Percentiles rank a stretch among this genome's conserved stretches.
Evolutionary conservation across 2,329 filamentous ascomycete species (phyloP).

Genomic region (Colletotrichum sp.): DNA sequence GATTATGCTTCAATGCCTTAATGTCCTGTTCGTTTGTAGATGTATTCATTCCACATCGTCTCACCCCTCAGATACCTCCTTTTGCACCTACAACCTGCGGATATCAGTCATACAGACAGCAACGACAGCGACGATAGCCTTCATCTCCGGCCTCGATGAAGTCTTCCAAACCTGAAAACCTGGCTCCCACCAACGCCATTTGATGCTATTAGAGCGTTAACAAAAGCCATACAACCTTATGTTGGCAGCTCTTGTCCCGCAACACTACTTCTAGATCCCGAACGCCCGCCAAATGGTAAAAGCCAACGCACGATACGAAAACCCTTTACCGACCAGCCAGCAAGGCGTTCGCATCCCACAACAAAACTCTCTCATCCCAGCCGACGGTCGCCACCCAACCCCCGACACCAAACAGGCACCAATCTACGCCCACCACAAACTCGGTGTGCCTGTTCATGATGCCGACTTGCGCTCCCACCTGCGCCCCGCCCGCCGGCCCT

Average conservation of each 20-base stretch:
- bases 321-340: constrained; percentile 25
- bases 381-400: constrained; percentile 95
- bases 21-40: neutral
- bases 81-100: neutral
- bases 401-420: constrained; percentile 94
- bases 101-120: neutral
- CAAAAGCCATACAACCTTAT: neutral
- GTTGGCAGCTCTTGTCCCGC: neutral
- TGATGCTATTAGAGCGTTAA: neutral
- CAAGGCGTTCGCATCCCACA: constrained; percentile 83
- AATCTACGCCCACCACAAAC: constrained; percentile 95
- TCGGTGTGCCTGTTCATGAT: constrained; percentile 94
- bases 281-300: constrained; percentile 2
- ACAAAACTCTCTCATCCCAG: constrained; percentile 89
- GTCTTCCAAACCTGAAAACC: neutral
- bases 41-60: neutral
- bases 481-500: constrained; percentile 38
- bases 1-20: neutral
- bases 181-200: neutral
- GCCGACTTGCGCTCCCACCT: constrained; percentile 75
- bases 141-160: neutral
- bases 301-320: neutral
- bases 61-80: neutral
- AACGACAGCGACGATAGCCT: neutral
- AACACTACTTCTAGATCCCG: neutral